phyloP scores from a whole-genome alignment of 129 eudicot genomes.

The Tagetes patula region DNA sequence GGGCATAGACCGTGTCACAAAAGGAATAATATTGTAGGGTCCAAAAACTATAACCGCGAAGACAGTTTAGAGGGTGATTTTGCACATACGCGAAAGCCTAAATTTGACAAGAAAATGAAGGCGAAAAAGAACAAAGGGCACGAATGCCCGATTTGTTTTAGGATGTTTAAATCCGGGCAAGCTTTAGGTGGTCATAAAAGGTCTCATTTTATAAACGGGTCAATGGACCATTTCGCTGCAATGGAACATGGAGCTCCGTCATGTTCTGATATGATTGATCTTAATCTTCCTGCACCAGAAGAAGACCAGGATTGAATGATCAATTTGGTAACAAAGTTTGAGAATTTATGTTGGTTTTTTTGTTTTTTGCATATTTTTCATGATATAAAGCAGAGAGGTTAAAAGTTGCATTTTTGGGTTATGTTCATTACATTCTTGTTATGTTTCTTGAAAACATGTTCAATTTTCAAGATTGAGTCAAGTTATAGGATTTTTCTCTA shows the following conservation, averaged over 20 bases:
- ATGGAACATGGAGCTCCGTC: conserved; percentile 31
- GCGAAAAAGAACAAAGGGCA: conserved; percentile 71
- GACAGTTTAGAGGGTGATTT: conserved; percentile 42
- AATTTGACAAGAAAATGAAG: conserved; percentile 39
- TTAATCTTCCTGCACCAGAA: conserved; percentile 40
- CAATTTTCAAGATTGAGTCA: conserved; percentile 23
- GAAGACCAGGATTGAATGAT: conserved; percentile 35
- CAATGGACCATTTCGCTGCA: conserved; percentile 32
- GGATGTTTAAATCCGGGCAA: conserved; percentile 80
- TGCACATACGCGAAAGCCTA: conserved; percentile 18
- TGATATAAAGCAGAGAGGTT: conserved; percentile 21
- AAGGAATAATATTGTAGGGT: conserved; percentile 30
- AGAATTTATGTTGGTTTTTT: conserved; percentile 16
- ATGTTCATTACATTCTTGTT: conserved; percentile 26
- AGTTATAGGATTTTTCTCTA: neutral
- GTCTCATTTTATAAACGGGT: conserved; percentile 33
- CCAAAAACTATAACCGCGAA: conserved; percentile 31
- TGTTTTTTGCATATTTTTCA: conserved; percentile 13
- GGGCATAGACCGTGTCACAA: conserved; percentile 71
- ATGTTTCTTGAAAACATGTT: conserved; percentile 31
- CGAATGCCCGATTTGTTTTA: conserved; percentile 73
- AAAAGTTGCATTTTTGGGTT: conserved; percentile 27
- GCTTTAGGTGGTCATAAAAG: conserved; percentile 81
- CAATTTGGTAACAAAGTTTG: conserved; percentile 1
- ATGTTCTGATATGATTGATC: conserved; percentile 37